Evolutionary conservation across 1,284 basidiomycete species (phyloP).

Genomic region (Apiotrichum sp.): DNA sequence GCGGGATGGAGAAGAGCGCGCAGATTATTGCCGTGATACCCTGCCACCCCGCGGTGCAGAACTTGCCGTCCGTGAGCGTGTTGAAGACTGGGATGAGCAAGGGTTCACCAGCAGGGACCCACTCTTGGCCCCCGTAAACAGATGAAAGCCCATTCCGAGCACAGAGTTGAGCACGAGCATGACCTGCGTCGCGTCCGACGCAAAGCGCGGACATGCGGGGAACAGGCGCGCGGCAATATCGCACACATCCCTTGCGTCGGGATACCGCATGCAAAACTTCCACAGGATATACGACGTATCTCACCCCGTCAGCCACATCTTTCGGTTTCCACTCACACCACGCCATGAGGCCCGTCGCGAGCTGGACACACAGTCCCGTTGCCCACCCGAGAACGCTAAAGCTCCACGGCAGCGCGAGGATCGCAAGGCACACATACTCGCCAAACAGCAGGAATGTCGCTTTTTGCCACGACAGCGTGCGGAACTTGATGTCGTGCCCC

Average conservation of each 20-base stretch:
- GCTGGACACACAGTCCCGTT: slow-evolving; percentile 52
- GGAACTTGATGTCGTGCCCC: slow-evolving; percentile 24
- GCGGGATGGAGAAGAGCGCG: slow-evolving; percentile 51
- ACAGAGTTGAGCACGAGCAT: slow-evolving; percentile 38
- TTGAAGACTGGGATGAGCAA: slow-evolving; percentile 47
- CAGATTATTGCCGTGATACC: slow-evolving; percentile 45
- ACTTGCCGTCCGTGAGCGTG: slow-evolving; percentile 54
- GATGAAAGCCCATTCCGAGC: slow-evolving; percentile 45
- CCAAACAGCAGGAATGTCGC: slow-evolving; percentile 37
- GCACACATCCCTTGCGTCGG: slow-evolving; percentile 57
- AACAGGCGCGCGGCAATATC: slow-evolving; percentile 56
- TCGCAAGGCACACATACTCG: slow-evolving; percentile 43
- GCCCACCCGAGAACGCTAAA: slow-evolving; percentile 37
- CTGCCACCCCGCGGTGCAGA: slow-evolving; percentile 56
- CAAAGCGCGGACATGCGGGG: slow-evolving; percentile 21
- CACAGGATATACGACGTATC: slow-evolving; percentile 36
- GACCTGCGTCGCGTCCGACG: slow-evolving; percentile 29
- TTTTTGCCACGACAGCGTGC: slow-evolving; percentile 40
- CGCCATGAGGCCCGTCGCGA: slow-evolving; percentile 52
- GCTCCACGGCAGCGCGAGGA: slow-evolving; percentile 34
- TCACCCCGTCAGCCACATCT: too few relatives aligned
- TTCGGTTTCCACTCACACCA: slow-evolving; percentile 28
- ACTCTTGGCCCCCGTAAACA: slow-evolving; percentile 41
- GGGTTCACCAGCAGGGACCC: too few relatives aligned
- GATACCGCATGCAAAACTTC: slow-evolving; percentile 57